These are phyloP conservation scores for Dipteronia sinensis DNA, from an alignment of 345 rosid genomes.

Conservation along the genomic window DNA sequence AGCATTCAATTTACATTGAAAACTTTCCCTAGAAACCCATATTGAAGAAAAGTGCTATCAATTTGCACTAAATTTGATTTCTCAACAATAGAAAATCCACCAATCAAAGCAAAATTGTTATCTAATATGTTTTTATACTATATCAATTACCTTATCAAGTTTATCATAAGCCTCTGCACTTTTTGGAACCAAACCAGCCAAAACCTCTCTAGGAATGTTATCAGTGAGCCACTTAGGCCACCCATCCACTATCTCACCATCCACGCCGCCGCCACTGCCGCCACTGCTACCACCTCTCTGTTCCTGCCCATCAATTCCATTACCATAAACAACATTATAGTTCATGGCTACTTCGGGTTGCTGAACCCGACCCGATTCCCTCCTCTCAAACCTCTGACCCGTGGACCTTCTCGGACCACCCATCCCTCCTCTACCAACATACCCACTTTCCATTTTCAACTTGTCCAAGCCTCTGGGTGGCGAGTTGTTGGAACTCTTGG, in stretches of 20 bases:
- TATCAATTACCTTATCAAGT: slow-evolving; percentile 53
- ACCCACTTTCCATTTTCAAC: slow-evolving; percentile 54
- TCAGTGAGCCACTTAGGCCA: slow-evolving; percentile 72
- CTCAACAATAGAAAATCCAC: neutral
- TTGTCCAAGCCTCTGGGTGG: slow-evolving; percentile 40
- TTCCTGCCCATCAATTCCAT: slow-evolving; percentile 25
- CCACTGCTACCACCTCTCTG: slow-evolving; percentile 1
- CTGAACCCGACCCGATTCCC: slow-evolving; percentile 16
- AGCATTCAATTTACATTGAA: neutral
- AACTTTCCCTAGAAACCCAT: neutral
- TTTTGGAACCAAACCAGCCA: slow-evolving; percentile 56
- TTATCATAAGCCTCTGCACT: slow-evolving; percentile 64
- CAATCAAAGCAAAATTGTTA: neutral
- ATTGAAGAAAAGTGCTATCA: neutral
- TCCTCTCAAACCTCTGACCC: slow-evolving; percentile 40
- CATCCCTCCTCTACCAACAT: slow-evolving; percentile 17
- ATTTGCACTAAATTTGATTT: neutral
- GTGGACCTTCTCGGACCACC: slow-evolving; percentile 41
- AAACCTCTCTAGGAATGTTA: slow-evolving; percentile 52
- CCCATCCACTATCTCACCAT: slow-evolving; percentile 43
- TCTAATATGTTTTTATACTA: neutral
- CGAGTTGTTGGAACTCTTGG: slow-evolving; percentile 40
- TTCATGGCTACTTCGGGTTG: slow-evolving; percentile 18
- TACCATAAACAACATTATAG: slow-evolving; percentile 22
- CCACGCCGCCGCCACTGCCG: slow-evolving; percentile 15